A percentile compares a stretch with the other conserved stretches of the same genome.
These are phyloP conservation scores for Microbotryum intermedium DNA, from an alignment of 1,284 basidiomycete species.

Conservation along the genomic window DNA sequence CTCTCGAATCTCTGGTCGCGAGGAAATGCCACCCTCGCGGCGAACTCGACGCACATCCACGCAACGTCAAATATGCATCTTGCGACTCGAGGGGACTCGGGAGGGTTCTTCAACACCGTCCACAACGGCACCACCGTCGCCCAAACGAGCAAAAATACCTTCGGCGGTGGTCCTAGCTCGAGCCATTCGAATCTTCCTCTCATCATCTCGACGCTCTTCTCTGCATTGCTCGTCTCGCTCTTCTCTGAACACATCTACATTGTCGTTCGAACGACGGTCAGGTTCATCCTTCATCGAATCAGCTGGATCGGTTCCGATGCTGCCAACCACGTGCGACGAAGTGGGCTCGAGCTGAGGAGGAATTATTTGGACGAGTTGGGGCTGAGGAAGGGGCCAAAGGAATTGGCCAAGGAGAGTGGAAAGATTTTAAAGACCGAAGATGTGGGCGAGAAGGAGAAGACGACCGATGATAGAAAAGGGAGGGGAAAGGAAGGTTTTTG, in stretches of 20 bases:
- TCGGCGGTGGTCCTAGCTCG: conserved; percentile 4
- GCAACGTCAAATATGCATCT: not conserved
- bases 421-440: conserved; percentile 4
- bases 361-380: conserved; percentile 2
- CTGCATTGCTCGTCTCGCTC: conserved; percentile 64
- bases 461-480: not conserved
- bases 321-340: conserved; percentile 49
- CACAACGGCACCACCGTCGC: not conserved
- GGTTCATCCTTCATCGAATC: conserved; percentile 55
- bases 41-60: not conserved
- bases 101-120: conserved; percentile 8
- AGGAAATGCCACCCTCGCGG: conserved; percentile 9
- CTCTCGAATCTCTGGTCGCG: conserved; percentile 6
- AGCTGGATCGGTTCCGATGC: conserved; percentile 66
- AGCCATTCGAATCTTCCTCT: not conserved
- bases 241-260: conserved; percentile 73
- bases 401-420: not conserved
- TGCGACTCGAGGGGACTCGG: not conserved
- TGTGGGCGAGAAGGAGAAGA: not conserved
- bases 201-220: conserved; percentile 43
- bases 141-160: conserved; percentile 3
- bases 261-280: conserved; percentile 42
- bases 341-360: conserved; percentile 56
- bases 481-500: conserved; percentile 4
- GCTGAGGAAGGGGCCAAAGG: not conserved